These are phyloP conservation scores for Tuber microsphaerosporum DNA, from an alignment of 495 filamentous ascomycete genomes.

Conservation along the genomic window DNA sequence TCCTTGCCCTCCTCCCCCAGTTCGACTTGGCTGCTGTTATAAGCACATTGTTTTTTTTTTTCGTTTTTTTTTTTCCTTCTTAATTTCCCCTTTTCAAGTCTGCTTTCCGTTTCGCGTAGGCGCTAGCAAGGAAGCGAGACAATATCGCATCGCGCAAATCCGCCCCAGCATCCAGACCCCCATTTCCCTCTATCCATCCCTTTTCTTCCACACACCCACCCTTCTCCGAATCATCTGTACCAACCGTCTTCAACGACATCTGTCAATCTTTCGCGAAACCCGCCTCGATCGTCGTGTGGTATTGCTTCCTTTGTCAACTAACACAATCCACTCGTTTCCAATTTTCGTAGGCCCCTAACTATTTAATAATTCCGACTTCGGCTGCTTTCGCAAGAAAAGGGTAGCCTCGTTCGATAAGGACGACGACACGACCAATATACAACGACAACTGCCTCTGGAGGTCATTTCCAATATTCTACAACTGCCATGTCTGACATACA, in stretches of 20 bases:
- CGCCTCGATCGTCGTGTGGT: constrained; percentile 30
- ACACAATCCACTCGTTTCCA: constrained; percentile 32
- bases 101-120: constrained; percentile 36
- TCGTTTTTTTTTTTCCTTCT: constrained; percentile 37
- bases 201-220: constrained; percentile 35
- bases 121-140: constrained; percentile 38
- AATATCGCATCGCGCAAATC: constrained; percentile 31
- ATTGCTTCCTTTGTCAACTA: constrained; percentile 25
- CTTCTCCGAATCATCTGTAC: constrained; percentile 39
- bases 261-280: constrained; percentile 37
- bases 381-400: constrained; percentile 7
- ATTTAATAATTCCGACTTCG: constrained; percentile 24
- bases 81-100: constrained; percentile 39
- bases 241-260: constrained; percentile 39
- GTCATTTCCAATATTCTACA: not conserved
- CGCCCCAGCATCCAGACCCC: constrained; percentile 26
- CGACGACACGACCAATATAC: constrained; percentile 21
- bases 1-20: constrained; percentile 36
- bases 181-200: constrained; percentile 40
- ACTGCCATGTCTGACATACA: constrained; percentile 53
- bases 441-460: constrained; percentile 11
- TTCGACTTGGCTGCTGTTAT: constrained; percentile 16
- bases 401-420: constrained; percentile 25
- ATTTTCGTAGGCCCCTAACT: constrained; percentile 24
- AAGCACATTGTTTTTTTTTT: constrained; percentile 35